Evolutionary conservation across 257 asterid species (phyloP).

Genomic region (Ocimum tenuiflorum): DNA sequence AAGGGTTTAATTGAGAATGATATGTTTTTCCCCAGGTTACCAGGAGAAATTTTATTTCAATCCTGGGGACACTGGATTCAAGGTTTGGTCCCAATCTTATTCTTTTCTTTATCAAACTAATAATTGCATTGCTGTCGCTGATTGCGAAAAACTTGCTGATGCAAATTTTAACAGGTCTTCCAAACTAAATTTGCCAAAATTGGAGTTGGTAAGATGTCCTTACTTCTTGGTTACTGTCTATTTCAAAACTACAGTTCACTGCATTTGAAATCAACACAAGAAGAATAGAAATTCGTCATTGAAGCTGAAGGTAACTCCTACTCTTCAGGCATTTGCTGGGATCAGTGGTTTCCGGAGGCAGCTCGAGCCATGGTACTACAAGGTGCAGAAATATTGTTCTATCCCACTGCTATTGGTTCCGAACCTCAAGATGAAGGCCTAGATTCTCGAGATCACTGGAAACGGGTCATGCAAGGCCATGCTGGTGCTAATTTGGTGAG

Average conservation of each 20-base stretch:
- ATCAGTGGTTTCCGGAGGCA: slow-evolving; percentile 99
- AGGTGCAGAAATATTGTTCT: slow-evolving; percentile 91
- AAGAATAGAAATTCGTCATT: background rate
- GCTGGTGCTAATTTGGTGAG: slow-evolving; percentile 93
- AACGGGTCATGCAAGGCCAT: slow-evolving; percentile 96
- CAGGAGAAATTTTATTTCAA: slow-evolving; percentile 97
- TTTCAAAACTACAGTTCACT: background rate
- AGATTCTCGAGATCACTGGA: slow-evolving; percentile 98
- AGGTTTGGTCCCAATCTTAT: slow-evolving; percentile 40
- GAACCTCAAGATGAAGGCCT: slow-evolving; percentile 91
- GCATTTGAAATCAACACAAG: background rate
- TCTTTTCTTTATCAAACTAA: slow-evolving; percentile 11
- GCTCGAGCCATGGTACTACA: slow-evolving; percentile 97
- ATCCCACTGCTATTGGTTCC: slow-evolving; percentile 98
- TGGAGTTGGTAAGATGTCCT: slow-evolving; percentile 74
- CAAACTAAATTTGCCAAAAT: slow-evolving; percentile 83
- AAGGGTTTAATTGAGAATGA: slow-evolving; percentile 5
- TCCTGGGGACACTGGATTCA: slow-evolving; percentile 96
- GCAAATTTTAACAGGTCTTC: slow-evolving; percentile 58
- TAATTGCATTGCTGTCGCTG: slow-evolving; percentile 17
- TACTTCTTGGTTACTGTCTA: background rate
- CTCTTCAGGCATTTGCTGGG: slow-evolving; percentile 87
- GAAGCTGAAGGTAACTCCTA: too few relatives aligned
- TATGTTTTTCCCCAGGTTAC: slow-evolving; percentile 51
- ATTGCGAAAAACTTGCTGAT: slow-evolving; percentile 15